These are phyloP conservation scores for Hortaea werneckii DNA, from an alignment of 2,329 filamentous ascomycete genomes.

Conservation along the genomic window DNA sequence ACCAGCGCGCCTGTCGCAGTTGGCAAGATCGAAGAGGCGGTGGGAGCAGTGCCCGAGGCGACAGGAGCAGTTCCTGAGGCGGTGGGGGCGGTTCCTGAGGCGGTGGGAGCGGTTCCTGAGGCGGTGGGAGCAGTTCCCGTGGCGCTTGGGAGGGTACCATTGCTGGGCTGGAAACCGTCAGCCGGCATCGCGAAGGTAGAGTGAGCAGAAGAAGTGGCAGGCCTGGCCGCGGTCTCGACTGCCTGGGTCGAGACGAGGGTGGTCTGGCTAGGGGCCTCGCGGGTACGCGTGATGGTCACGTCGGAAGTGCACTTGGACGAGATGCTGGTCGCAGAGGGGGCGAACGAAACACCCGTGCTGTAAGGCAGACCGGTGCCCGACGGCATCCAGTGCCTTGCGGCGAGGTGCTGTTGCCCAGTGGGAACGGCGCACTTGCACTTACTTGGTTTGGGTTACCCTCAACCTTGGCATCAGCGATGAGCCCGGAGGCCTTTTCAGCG, in stretches of 20 bases:
- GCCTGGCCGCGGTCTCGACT: not conserved
- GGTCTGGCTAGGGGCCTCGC: not conserved
- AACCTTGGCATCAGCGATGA: conserved; percentile 34
- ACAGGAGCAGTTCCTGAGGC: conserved; percentile 25
- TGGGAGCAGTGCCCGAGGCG: conserved; percentile 13
- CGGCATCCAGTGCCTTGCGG: not conserved
- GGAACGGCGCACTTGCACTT: conserved; percentile 1
- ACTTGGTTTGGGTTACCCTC: conserved; percentile 1
- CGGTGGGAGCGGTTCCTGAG: conserved; percentile 24
- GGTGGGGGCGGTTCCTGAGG: conserved; percentile 20
- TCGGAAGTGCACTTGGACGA: not conserved
- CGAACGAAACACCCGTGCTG: not conserved
- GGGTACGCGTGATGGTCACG: conserved; percentile 1
- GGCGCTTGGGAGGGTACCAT: not conserved
- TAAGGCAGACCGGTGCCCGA: not conserved
- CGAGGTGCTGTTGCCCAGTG: not conserved
- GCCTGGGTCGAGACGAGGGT: not conserved
- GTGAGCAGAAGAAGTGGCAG: not conserved
- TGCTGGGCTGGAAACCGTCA: not conserved
- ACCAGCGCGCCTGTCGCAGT: conserved; percentile 3
- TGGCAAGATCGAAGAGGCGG: conserved; percentile 10
- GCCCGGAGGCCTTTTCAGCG: conserved; percentile 50
- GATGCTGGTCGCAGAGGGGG: conserved; percentile 1
- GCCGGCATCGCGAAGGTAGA: not conserved
- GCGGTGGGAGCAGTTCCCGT: conserved; percentile 14